Conservation (phyloP, 768 basidiomycete genomes). For the Lentinula edodes region DNA sequence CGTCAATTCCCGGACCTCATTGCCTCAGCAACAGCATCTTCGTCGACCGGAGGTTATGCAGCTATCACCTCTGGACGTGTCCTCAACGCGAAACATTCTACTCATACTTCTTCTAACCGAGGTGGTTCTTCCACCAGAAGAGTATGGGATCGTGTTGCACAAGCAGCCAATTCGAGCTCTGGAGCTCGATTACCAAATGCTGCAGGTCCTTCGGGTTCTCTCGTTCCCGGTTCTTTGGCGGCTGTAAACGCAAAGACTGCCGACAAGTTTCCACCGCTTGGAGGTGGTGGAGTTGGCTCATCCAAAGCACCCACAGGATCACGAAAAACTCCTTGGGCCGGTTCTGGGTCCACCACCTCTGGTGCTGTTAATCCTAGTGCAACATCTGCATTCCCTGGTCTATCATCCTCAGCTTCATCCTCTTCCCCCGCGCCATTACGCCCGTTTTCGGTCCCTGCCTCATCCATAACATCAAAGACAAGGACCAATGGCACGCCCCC, state of each 20-base stretch:
- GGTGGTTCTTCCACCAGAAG: conserved; percentile 30
- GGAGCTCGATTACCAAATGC: conserved; percentile 25
- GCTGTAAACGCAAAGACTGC: neutral
- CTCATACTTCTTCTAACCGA: conserved; percentile 42
- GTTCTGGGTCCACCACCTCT: conserved; percentile 23
- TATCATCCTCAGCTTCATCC: conserved; percentile 9
- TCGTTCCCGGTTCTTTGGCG: conserved; percentile 20
- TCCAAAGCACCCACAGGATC: neutral
- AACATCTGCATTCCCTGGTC: conserved; percentile 3
- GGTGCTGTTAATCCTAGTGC: conserved; percentile 14
- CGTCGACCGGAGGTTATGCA: conserved; percentile 46
- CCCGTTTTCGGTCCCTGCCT: conserved; percentile 16
- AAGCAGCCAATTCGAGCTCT: conserved; percentile 52
- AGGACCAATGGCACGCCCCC: conserved; percentile 18
- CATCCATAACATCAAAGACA: conserved; percentile 8
- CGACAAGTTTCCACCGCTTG: neutral
- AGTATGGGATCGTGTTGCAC: conserved; percentile 84
- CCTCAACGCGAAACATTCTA: conserved; percentile 76
- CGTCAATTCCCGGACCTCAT: conserved; percentile 79
- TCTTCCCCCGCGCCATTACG: conserved; percentile 18
- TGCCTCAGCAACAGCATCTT: conserved; percentile 47
- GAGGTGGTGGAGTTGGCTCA: neutral
- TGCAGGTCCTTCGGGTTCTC: conserved; percentile 16
- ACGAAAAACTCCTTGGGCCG: conserved; percentile 60
- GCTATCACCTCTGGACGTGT: conserved; percentile 79